phyloP scores from a whole-genome alignment of 805 yeast species.

The Starmerella cellae region DNA sequence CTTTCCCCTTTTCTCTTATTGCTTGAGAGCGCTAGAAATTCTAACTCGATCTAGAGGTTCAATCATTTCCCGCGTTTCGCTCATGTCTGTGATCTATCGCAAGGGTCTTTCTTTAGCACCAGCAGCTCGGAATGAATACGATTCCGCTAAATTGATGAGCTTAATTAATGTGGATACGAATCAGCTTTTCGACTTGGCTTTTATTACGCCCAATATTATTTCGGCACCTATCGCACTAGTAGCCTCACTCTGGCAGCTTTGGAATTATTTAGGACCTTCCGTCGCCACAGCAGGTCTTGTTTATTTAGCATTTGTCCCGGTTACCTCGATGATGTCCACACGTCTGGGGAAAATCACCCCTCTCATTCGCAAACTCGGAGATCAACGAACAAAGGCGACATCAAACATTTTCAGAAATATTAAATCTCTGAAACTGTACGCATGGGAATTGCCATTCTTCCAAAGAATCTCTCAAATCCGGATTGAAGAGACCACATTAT shows the following conservation, averaged over 20 bases:
- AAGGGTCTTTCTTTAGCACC: conserved; percentile 51
- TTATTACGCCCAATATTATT: conserved; percentile 71
- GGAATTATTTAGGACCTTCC: conserved; percentile 56
- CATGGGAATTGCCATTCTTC: conserved; percentile 74
- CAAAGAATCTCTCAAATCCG: conserved; percentile 30
- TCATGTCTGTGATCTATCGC: conserved; percentile 32
- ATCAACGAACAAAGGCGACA: conserved; percentile 60
- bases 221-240: conserved; percentile 87
- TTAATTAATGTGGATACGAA: conserved; percentile 62
- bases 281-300: conserved; percentile 93
- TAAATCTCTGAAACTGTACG: conserved; percentile 70
- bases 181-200: conserved; percentile 52
- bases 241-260: conserved; percentile 62
- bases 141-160: conserved; percentile 72
- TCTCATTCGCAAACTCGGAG: conserved; percentile 76
- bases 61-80: not conserved
- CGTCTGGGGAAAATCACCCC: conserved; percentile 46
- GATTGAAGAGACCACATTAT: not conserved
- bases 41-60: not conserved
- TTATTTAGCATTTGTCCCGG: conserved; percentile 64
- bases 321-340: conserved; percentile 35
- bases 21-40: not conserved
- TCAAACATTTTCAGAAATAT: conserved; percentile 83
- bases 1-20: not conserved
- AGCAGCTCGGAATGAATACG: conserved; percentile 40